A percentile compares a stretch with the other conserved stretches of the same genome.
Conservation (phyloP, 2,329 filamentous ascomycete species). For the Epichloe bromicola region DNA sequence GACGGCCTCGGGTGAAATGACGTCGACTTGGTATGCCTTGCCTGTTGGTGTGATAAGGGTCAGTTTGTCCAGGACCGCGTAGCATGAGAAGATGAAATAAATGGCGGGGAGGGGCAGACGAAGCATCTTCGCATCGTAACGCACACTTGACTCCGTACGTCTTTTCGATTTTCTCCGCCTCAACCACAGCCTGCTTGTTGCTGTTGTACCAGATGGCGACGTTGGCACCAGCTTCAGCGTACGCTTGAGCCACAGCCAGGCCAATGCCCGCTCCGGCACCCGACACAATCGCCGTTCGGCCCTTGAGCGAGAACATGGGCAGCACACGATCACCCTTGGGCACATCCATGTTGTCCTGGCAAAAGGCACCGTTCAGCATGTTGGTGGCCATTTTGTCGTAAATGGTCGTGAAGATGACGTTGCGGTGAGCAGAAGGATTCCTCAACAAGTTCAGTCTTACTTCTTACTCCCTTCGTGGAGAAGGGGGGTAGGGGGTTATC, state of each 20-base stretch:
- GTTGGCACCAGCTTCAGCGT: slow-evolving; percentile 59
- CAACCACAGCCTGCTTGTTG: slow-evolving; percentile 49
- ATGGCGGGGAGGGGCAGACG: not conserved
- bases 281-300: slow-evolving; percentile 56
- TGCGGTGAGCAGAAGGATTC: not conserved
- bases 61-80: not conserved
- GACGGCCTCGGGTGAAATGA: slow-evolving; percentile 39
- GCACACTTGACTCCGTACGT: slow-evolving; percentile 55
- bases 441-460: no score
- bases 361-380: slow-evolving; percentile 37
- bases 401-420: not conserved
- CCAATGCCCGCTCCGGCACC: slow-evolving; percentile 57
- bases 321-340: slow-evolving; percentile 40
- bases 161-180: slow-evolving; percentile 50
- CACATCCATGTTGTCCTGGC: slow-evolving; percentile 40
- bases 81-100: not conserved
- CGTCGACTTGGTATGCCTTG: slow-evolving; percentile 42
- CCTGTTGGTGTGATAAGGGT: slow-evolving; percentile 2
- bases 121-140: slow-evolving; percentile 12
- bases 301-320: slow-evolving; percentile 55
- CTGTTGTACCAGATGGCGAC: slow-evolving; percentile 62
- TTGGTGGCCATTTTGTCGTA: slow-evolving; percentile 22
- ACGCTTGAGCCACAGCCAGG: slow-evolving; percentile 46
- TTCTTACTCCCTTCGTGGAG: not conserved
- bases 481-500: not conserved